Evolutionary conservation across 805 yeast species (phyloP), one percentile per base, ranked within the genome.

Genomic region (Cyberlindnera subsufficiens): DNA sequence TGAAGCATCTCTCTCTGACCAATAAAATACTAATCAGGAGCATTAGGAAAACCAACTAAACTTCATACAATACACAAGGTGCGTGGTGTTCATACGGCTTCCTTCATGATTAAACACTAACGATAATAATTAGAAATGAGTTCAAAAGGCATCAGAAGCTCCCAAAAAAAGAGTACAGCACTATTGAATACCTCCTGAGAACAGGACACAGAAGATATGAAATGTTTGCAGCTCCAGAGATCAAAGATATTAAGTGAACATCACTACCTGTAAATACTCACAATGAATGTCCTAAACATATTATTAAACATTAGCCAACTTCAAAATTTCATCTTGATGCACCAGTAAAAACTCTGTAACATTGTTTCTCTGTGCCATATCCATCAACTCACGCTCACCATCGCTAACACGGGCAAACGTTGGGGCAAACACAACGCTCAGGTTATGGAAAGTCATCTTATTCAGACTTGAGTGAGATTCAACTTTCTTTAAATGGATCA

Each of bases 361-460:
- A 32, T 77, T 82, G 50, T 86, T 88, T 59, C 91, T 75, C 39
- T 78, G 73, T 20, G 83, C 84, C 85, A 88, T 87, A 61, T 93
- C 98, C 42, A 71, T 56, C 60, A 93, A 77, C 61, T 93, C 99
- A 42, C 82, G 75, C 50, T 84, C 88, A 7, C 95, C 90, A 33
- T 79, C 73, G 45, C 72, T 66, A 54, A 88, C 96, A 38, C 96
- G 73, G 0, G 89, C 82, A 35, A 93, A 65, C 7, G 96, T 88
- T 4, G 99, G 98, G 1, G 96, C 96, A 70, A 93, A 93, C 7
- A 91, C 96, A 35, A 93, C 87, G 0, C 96, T 82, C 41, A 93
- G 65, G 55, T 93, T 89, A 61, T 80, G 80, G 53, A 75, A 69
- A 34, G 76, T 86, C 99, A 93, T 93, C 60, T 90, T 73, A 59